Percentiles rank a stretch among this genome's conserved stretches.
Conservation (phyloP, 208 protist species). For the Crithidia fasciculata region DNA sequence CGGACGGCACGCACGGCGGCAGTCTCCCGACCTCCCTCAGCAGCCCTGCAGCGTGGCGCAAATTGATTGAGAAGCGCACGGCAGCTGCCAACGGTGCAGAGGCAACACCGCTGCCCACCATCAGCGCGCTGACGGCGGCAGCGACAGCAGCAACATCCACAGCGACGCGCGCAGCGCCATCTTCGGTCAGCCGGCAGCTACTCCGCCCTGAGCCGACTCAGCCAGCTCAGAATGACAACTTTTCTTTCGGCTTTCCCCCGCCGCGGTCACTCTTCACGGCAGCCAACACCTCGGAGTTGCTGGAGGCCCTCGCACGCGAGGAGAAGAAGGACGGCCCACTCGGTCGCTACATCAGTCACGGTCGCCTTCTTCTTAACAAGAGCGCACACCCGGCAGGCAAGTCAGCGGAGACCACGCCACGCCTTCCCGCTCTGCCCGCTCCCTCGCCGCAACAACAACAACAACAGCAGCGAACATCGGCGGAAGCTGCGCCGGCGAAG, state of each 20-base stretch:
- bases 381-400: background rate
- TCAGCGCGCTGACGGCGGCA: background rate
- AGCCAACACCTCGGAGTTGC: constrained; percentile 1
- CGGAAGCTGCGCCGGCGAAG: background rate
- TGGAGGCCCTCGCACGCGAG: constrained; percentile 4
- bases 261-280: background rate
- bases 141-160: background rate
- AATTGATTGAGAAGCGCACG: constrained; percentile 16
- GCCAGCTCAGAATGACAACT: background rate
- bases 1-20: background rate
- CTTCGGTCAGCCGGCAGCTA: too few relatives aligned
- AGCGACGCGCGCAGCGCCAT: background rate
- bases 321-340: constrained; percentile 13
- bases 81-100: background rate
- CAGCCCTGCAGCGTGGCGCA: constrained; percentile 27
- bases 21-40: constrained; percentile 6
- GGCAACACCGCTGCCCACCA: background rate
- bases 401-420: background rate
- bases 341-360: constrained; percentile 7
- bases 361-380: background rate
- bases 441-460: background rate
- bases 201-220: background rate
- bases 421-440: constrained; percentile 2
- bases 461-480: too few relatives aligned
- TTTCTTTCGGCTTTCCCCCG: constrained; percentile 12